Conservation (phyloP, 345 rosid genomes). For the Erodium maritimum region DNA sequence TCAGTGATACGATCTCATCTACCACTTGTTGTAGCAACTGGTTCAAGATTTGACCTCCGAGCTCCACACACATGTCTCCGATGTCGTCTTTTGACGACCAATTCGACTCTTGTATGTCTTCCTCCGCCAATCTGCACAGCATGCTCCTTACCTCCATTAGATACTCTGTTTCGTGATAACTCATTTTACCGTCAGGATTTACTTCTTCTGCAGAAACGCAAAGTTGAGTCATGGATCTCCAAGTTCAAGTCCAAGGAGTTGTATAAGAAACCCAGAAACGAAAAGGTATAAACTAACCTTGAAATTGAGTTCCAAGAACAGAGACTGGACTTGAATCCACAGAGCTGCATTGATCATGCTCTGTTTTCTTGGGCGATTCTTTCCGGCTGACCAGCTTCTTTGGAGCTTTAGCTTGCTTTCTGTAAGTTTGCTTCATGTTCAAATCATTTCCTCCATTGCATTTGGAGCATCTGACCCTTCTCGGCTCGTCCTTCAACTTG, state of each 20-base stretch:
- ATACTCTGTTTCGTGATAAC: too few relatives aligned
- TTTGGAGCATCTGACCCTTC: slow-evolving; percentile 25
- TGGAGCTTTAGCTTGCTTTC: too few relatives aligned
- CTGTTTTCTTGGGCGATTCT: too few relatives aligned
- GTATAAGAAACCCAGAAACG: too few relatives aligned
- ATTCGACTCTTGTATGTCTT: not conserved
- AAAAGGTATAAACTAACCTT: too few relatives aligned
- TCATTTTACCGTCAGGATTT: too few relatives aligned
- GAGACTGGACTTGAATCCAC: slow-evolving; percentile 46
- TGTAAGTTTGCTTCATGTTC: too few relatives aligned
- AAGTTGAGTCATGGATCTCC: too few relatives aligned
- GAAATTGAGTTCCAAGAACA: slow-evolving; percentile 24
- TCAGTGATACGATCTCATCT: not conserved
- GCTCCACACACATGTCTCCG: slow-evolving; percentile 2
- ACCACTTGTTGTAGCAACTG: slow-evolving; percentile 6
- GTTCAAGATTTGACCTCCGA: slow-evolving; percentile 9
- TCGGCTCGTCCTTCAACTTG: slow-evolving; percentile 43
- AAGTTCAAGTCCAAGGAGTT: too few relatives aligned
- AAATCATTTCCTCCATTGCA: slow-evolving; percentile 12
- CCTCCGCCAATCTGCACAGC: not conserved
- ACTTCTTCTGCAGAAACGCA: too few relatives aligned
- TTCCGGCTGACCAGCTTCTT: too few relatives aligned
- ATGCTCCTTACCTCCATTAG: not conserved
- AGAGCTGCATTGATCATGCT: slow-evolving; percentile 12
- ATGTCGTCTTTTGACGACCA: not conserved